Base-by-base conservation (phyloP, 2,329 filamentous ascomycete genomes). In the Alternaria ethzedia region DNA sequence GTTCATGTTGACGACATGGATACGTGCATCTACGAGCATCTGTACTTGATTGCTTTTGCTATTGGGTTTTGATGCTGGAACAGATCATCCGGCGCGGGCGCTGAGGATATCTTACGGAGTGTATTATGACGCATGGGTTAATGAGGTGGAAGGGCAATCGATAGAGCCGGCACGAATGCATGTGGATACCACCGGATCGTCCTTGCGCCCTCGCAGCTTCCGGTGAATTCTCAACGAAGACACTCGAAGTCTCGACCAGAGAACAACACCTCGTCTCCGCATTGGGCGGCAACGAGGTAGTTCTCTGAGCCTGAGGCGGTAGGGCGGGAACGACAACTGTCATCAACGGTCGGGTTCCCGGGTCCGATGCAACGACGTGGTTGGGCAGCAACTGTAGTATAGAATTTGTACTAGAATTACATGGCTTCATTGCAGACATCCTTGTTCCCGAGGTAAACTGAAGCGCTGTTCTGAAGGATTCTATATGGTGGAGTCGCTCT, bases 11-110 rank as follows among this genome's bases (percentile, higher is more conserved):
- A 62, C 55, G 47, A 59, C 58, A 62, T 58, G 57, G 63, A 23
- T 54, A 41, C 59, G 49, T 54, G 62, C 59, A 28, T 56, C 54
- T 64, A 49, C 61, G 49, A 63, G 54, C 60, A 61, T 58, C 45
- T 63, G 63, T 50, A 70, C 62, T 70, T 67, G 57, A 49, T 69
- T 76, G 62, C 67, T 78, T 75, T 75, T 73, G 64, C 62, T 65
- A 59, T 63, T 59, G 64, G 66, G 59, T 50, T 47, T 51, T 77
- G 72, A 75, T 75, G 68, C 58, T 59, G 59, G 63, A 49, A 63
- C 51, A 57, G 64, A 64, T 52, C 59, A 63, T 61, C 70, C 66
- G 68, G 70, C 73, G 77, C 77, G 59, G 77, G 77, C 77, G 71
- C 72, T 70, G 76, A 75, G 69, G 64, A 57, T 65, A 61, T 54